These are phyloP conservation scores for Citrus maxima DNA, from an alignment of 345 rosid species.

Conservation along the genomic window DNA sequence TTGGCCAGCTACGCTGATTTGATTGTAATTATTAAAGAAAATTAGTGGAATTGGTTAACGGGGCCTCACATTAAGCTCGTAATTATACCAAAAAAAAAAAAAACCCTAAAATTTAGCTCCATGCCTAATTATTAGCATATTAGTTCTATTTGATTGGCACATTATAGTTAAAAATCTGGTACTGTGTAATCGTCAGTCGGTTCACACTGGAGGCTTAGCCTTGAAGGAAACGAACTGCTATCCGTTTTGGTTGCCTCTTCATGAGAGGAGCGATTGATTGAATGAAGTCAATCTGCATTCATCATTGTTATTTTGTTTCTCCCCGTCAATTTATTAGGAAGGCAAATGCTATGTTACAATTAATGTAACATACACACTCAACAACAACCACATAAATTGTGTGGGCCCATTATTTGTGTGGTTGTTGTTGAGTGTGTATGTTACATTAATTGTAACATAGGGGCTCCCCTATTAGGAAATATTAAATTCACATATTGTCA, in stretches of 20 bases:
- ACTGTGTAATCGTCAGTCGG: not conserved
- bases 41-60: not conserved
- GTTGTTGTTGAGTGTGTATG: too few species aligned
- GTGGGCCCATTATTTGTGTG: too few species aligned
- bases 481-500: not conserved
- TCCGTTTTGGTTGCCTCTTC: not conserved
- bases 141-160: not conserved
- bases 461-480: not conserved
- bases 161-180: too few species aligned
- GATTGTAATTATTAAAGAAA: not conserved
- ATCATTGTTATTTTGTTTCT: not conserved
- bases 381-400: too few species aligned
- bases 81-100: not conserved
- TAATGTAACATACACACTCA: too few species aligned
- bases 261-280: not conserved
- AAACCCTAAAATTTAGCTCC: not conserved
- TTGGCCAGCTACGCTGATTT: not conserved
- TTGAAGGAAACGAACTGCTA: not conserved
- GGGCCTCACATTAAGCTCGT: not conserved
- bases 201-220: slow-evolving; percentile 5
- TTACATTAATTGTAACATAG: too few species aligned
- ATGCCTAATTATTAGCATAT: not conserved
- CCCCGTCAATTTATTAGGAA: not conserved
- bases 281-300: not conserved
- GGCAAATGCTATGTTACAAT: too few species aligned